Base-by-base conservation (phyloP, 2,329 filamentous ascomycete genomes). In the Pyrenophora graminea region DNA sequence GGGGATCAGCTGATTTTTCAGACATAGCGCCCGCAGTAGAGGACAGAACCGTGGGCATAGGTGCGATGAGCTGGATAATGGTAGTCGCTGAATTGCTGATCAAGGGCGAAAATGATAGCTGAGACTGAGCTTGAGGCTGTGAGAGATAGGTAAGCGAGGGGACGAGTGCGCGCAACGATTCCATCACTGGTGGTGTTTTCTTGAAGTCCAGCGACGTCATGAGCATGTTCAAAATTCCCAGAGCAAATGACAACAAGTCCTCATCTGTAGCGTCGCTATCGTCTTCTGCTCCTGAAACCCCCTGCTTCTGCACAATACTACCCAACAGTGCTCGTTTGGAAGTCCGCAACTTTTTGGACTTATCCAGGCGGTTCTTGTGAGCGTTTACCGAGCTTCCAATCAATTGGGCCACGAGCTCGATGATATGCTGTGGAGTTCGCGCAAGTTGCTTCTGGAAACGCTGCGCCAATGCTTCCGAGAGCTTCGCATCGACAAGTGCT, bases 391-490 rank as follows among this genome's bases (percentile, higher is more conserved):
- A 71, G 27, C 68, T 67, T 4, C 73, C 70, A 1, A 91, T 68
- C 0, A 91, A 78, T 48, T 87, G 81, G 43, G 78, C 77, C 41
- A 87, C 80, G 2, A 91, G 78, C 39, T 85, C 81, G 2, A 91
- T 73, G 6, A 89, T 78, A 59, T 88, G 84, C 37, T 80, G 80
- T 2, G 87, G 86, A 49, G 85, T 82, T 27, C 79, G 80, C 25
- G 87, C 81, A 10, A 91, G 77, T 55, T 83, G 85, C 18, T 86
- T 82, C 1, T 85, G 81, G 39, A 86, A 80, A 39, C 76, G 79
- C 19, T 83, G 81, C 70, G 90, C 83, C 72, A 91, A 79, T 30
- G 80, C 81, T 62, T 89, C 85, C 6, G 90, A 76, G 0, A 89
- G 71, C 41, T 84, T 84, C 4, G 85, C 77, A 55, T 88, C 79